A percentile compares a stretch with the other conserved stretches of the same genome.
These are phyloP conservation scores for Maudiozyma serrabonitensis DNA, from an alignment of 805 yeast genomes.

Conservation along the genomic window DNA sequence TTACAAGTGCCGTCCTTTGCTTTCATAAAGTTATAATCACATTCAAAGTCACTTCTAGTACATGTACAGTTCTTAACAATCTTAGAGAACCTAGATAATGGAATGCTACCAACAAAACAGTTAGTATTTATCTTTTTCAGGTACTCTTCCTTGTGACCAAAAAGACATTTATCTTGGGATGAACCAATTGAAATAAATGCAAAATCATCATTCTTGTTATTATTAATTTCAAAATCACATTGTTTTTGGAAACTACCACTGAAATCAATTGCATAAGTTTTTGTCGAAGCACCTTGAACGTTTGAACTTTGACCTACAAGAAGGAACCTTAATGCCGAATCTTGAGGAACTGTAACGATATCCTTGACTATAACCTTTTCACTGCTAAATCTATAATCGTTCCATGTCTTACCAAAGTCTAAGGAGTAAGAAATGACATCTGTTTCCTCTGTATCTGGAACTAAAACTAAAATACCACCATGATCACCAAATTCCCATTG, in stretches of 20 bases:
- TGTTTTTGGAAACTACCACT: constrained; percentile 40
- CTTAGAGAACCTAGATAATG: constrained; percentile 47
- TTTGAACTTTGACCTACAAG: constrained; percentile 45
- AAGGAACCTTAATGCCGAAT: constrained; percentile 72
- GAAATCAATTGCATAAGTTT: constrained; percentile 50
- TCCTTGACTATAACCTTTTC: constrained; percentile 51
- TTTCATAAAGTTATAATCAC: constrained; percentile 77
- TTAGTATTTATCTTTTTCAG: constrained; percentile 47
- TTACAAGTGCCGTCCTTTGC: constrained; percentile 76
- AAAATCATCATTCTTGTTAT: constrained; percentile 45
- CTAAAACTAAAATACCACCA: constrained; percentile 76
- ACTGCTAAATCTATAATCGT: constrained; percentile 50
- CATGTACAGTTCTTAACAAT: constrained; percentile 66
- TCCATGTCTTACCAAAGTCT: constrained; percentile 78
- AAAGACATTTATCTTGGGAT: constrained; percentile 44
- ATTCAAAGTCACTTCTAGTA: constrained; percentile 80
- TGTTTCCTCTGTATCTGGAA: constrained; percentile 48
- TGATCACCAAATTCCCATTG: constrained; percentile 97
- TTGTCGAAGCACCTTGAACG: constrained; percentile 37
- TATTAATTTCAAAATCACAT: constrained; percentile 41
- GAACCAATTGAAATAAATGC: constrained; percentile 57
- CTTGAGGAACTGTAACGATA: constrained; percentile 83
- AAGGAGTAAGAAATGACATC: constrained; percentile 53
- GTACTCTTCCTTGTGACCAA: constrained; percentile 60
- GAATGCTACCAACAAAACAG: constrained; percentile 58